Evolutionary conservation across 2,329 filamentous ascomycete genomes (phyloP), one percentile per base, ranked within the genome.

Genomic region (Fusarium sp.): DNA sequence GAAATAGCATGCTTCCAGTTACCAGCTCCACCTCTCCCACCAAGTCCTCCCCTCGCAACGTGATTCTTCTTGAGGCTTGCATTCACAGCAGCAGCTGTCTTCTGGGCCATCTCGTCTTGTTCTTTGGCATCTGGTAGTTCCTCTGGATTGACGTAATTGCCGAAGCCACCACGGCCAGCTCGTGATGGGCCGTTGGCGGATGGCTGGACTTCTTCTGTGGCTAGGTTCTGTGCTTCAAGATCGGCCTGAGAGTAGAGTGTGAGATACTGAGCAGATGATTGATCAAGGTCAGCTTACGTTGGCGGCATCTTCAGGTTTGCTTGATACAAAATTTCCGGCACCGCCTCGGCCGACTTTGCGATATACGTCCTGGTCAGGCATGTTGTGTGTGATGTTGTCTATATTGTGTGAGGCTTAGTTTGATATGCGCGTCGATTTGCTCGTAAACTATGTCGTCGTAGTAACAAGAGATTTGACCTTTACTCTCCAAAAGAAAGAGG

Each of bases 241-340:
- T 85, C 83, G 82, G 65, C 30, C 44, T 39, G n/a, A n/a, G 32
- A 44, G 47, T 22, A n/a, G 28, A 44, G 47, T 22, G 42, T 48
- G 38, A 66, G 44, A 51, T 20, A 44, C 35, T 39, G 35, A 6
- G 18, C 17, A 32, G 39, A 35, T 28, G 22, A 30, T 36, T 50
- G 20, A 20, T 20, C 15, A n/a, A 48, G n/a, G 30, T 38, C 22
- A 32, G 64, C 66, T 71, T 66, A 79, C 79, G 70, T 81, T 83
- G 63, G 79, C 77, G 51, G 81, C 83, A 36, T 87, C 85, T 35
- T 89, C 84, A 32, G 87, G 80, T 66, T 90, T 85, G 73, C 87
- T 84, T 71, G 87, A 85, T 77, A 86, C 87, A 79, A 87, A 91
- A 81, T 92, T 92, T 59, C 90, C 90, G 11, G 90, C 90, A 56